phyloP scores from a whole-genome alignment of 2,329 filamentous ascomycete species.

The Diaporthe ilicicola region DNA sequence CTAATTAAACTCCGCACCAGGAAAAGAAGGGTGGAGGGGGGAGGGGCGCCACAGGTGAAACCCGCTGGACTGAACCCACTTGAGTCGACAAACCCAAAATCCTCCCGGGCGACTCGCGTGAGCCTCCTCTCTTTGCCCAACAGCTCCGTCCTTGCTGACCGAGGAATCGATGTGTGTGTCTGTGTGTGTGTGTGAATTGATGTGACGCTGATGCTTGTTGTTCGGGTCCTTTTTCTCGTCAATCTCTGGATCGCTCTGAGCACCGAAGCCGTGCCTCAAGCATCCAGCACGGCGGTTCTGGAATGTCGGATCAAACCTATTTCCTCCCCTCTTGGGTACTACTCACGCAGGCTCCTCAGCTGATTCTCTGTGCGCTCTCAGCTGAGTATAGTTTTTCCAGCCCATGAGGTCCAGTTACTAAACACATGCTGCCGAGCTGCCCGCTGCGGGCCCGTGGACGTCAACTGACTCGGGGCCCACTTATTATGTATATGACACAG shows the following conservation, averaged over 20 bases:
- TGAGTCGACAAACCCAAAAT: conserved; percentile 20
- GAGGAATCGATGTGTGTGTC: conserved; percentile 7
- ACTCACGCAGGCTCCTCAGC: neutral
- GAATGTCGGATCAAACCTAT: neutral
- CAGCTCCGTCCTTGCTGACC: neutral
- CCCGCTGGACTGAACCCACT: conserved; percentile 11
- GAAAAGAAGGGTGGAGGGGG: too few species aligned
- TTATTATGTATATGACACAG: conserved; percentile 7
- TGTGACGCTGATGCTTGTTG: neutral
- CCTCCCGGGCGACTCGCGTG: neutral
- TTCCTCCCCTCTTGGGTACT: neutral
- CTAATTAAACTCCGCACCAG: conserved; percentile 10
- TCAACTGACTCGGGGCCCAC: neutral
- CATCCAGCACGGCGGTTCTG: neutral
- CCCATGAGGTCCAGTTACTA: neutral
- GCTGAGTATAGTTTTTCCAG: neutral
- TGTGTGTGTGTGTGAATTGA: too few species aligned
- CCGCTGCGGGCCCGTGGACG: neutral
- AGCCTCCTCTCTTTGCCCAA: neutral
- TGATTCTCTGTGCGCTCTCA: neutral
- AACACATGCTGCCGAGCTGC: neutral
- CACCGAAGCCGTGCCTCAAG: neutral
- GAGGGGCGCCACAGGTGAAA: conserved; percentile 6
- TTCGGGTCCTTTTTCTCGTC: neutral
- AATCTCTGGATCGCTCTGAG: conserved; percentile 1